These are phyloP conservation scores for Phytophthora sp. DNA, from an alignment of 352 stramenopile genomes.

Conservation along the genomic window DNA sequence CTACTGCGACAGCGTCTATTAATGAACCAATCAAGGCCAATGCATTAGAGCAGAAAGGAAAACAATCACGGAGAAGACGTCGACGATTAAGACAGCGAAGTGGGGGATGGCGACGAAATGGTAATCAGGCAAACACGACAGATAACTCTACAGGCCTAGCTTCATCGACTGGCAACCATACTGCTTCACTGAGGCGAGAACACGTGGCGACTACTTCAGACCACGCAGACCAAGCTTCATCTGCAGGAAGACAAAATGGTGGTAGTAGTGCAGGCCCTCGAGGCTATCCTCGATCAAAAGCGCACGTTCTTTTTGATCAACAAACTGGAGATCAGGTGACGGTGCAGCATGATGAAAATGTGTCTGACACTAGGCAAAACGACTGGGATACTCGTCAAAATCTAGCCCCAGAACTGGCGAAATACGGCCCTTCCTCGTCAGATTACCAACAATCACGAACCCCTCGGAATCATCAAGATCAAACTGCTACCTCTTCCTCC, in stretches of 20 bases:
- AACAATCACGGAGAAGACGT: slow-evolving; percentile 31
- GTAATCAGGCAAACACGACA: slow-evolving; percentile 6
- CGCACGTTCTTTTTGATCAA: slow-evolving; percentile 53
- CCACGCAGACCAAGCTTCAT: slow-evolving; percentile 3
- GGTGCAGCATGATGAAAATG: slow-evolving; percentile 11
- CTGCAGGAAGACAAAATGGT: not conserved
- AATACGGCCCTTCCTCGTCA: slow-evolving; percentile 57
- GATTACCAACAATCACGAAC: slow-evolving; percentile 3
- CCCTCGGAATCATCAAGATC: not conserved
- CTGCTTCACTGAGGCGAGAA: not conserved
- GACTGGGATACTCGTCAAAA: slow-evolving; percentile 3
- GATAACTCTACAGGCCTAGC: not conserved
- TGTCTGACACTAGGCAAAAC: not conserved
- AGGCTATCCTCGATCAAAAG: slow-evolving; percentile 30
- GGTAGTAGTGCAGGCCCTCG: slow-evolving; percentile 2
- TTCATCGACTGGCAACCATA: not conserved
- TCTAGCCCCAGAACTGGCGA: slow-evolving; percentile 43
- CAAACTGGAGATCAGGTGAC: slow-evolving; percentile 32
- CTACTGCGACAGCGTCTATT: slow-evolving; percentile 1
- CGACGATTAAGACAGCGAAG: slow-evolving; percentile 36
- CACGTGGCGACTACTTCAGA: not conserved
- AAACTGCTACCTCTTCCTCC: not conserved
- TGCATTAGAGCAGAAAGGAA: slow-evolving; percentile 6
- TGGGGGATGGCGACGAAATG: slow-evolving; percentile 17
- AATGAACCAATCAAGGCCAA: slow-evolving; percentile 23